Evolutionary conservation across 1,139 yeast species (phyloP).

Genomic region (Candida glucosophila): DNA sequence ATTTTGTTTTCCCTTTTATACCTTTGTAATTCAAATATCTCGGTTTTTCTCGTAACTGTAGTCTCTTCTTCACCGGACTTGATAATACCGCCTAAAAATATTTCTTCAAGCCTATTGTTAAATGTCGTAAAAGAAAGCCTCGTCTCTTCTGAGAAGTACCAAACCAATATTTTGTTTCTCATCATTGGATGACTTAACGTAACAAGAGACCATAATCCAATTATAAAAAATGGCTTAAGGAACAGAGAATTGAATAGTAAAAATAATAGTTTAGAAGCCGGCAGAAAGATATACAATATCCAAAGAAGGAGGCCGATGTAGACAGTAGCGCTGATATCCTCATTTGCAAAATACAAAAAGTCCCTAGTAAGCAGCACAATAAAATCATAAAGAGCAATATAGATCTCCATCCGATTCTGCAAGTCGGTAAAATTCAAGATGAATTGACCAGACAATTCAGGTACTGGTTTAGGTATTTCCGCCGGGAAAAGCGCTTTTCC

Average conservation of each 20-base stretch:
- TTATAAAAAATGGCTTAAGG: constrained; percentile 28
- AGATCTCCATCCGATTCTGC: constrained; percentile 74
- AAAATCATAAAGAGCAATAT: constrained; percentile 56
- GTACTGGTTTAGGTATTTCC: constrained; percentile 62
- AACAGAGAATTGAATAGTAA: constrained; percentile 14
- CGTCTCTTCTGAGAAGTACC: constrained; percentile 52
- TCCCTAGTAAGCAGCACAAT: constrained; percentile 40
- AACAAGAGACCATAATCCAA: constrained; percentile 42
- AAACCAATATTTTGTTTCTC: constrained; percentile 35
- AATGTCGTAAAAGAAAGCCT: constrained; percentile 39
- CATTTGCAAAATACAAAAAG: constrained; percentile 61
- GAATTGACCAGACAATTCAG: constrained; percentile 74
- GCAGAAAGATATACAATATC: constrained; percentile 18
- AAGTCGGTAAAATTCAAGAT: constrained; percentile 72
- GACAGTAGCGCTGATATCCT: constrained; percentile 48
- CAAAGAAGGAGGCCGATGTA: constrained; percentile 26
- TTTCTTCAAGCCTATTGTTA: constrained; percentile 39
- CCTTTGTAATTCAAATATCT: constrained; percentile 65
- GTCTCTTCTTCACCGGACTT: constrained; percentile 15
- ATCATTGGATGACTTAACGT: constrained; percentile 47
- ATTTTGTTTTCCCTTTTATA: constrained; percentile 39
- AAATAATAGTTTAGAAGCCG: constrained; percentile 25
- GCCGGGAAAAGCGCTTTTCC: constrained; percentile 44
- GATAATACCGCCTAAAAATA: constrained; percentile 17
- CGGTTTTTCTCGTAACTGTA: constrained; percentile 27